These are phyloP conservation scores for Candida patagonica DNA, from an alignment of 805 yeast species.

Conservation along the genomic window DNA sequence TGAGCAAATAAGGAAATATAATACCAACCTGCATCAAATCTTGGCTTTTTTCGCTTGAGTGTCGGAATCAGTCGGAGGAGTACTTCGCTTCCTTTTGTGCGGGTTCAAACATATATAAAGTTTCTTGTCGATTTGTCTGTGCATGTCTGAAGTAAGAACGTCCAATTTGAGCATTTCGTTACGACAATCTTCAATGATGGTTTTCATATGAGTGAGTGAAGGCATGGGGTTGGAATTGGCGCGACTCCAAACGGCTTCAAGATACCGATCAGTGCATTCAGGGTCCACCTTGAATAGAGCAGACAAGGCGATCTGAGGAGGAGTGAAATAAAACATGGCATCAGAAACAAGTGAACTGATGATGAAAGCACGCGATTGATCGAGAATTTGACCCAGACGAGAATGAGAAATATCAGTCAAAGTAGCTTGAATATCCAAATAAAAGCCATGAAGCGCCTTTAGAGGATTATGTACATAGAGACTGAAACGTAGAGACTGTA, in stretches of 20 bases:
- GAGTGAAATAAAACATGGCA: conserved; percentile 68
- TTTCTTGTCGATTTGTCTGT: conserved; percentile 27
- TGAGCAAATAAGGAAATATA: too few relatives aligned
- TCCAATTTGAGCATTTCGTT: conserved; percentile 14
- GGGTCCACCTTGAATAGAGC: conserved; percentile 58
- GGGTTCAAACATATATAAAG: conserved; percentile 26
- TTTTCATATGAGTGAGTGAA: conserved; percentile 1
- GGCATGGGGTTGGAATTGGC: too few relatives aligned
- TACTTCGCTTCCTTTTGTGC: conserved; percentile 12
- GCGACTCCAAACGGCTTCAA: conserved; percentile 4
- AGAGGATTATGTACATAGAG: conserved; percentile 82
- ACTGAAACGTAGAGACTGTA: conserved; percentile 70
- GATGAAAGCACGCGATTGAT: conserved; percentile 54
- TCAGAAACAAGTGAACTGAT: conserved; percentile 69
- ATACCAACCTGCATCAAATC: not conserved
- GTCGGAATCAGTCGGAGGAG: conserved; percentile 3
- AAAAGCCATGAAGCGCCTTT: conserved; percentile 88
- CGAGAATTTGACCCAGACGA: conserved; percentile 60
- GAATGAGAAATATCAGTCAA: conserved; percentile 37
- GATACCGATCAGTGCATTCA: conserved; percentile 24
- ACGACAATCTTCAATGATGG: conserved; percentile 23
- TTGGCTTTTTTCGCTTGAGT: not conserved
- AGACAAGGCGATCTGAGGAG: conserved; percentile 93
- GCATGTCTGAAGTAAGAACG: conserved; percentile 24
- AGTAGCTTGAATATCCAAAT: conserved; percentile 71